Evolutionary conservation across 768 basidiomycete species (phyloP), one percentile per base, ranked within the genome.

Genomic region (Boletus coccyginus): DNA sequence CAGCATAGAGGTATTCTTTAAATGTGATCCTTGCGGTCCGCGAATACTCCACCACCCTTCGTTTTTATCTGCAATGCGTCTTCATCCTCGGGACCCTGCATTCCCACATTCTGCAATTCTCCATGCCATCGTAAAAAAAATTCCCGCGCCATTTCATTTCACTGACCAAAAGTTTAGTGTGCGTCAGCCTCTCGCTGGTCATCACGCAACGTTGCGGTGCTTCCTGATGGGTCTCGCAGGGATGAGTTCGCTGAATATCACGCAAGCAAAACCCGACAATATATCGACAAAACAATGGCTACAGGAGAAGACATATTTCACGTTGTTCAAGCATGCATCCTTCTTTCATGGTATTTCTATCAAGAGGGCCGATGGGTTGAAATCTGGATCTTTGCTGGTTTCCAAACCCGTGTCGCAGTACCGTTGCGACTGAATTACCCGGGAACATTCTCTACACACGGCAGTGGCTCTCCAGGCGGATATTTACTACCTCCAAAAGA

Each of bases 41-140:
- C 83, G 90, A 45, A 85, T 95, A 49, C 75, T 97, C 36, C 92
- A 96, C 67, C 83, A 84, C 11, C 83, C 87, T 13, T 86, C 88
- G 10, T 91, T 97, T 70, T 72, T 93, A 27, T 80, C 88, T 16
- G 87, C 90, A 5, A 81, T 96, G 81, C 82, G 82, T 61, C 75
- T 94, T 44, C 84, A 91, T 48, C 92, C 94, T 4, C 80, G 83
- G 54, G 89, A 93, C 67, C 82, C 86, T 9, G 81, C 82, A 40
- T 97, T 96, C 66, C 94, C 94, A 33, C 92, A 95, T 75, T 84
- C 90, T 4, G 89, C 92, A 3, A 82, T 97, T 54, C 76, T 97
- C 36, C 94, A 97, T 71, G 94, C 93, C 60, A 96, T 97, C 59
- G 90, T 90, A 75, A 72, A 77, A 72, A 19, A 14, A 24, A 51